Evolutionary conservation across 208 protist genomes (phyloP).

Genomic region (Leishmania turanica): DNA sequence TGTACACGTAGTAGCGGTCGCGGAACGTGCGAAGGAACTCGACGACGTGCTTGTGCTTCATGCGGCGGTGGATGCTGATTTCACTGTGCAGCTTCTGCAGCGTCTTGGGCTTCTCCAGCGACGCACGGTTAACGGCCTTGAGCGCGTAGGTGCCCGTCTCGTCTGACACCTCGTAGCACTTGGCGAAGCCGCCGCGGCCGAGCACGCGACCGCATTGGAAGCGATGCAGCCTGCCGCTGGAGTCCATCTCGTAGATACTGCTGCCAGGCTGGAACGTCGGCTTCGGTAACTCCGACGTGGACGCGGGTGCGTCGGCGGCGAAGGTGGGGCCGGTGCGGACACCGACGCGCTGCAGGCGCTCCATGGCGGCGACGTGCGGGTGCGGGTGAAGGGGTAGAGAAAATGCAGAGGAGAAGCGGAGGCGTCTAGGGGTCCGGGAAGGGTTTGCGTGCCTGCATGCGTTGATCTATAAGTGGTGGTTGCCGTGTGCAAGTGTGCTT

Average conservation of each 20-base stretch:
- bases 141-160: slow-evolving; percentile 88
- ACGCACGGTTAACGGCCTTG: slow-evolving; percentile 94
- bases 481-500: neutral
- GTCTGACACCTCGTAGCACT: slow-evolving; percentile 95
- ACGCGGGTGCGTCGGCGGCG: slow-evolving; percentile 1
- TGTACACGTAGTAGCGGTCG: slow-evolving; percentile 97
- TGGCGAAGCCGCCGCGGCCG: slow-evolving; percentile 97
- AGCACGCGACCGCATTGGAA: slow-evolving; percentile 71
- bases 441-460: neutral
- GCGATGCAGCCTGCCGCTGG: slow-evolving; percentile 41
- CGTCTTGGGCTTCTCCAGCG: slow-evolving; percentile 93
- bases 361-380: slow-evolving; percentile 5
- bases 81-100: slow-evolving; percentile 96
- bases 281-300: slow-evolving; percentile 37
- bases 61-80: slow-evolving; percentile 97
- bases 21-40: slow-evolving; percentile 97
- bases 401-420: neutral
- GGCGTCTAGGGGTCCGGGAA: neutral
- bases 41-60: slow-evolving; percentile 97
- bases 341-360: slow-evolving; percentile 21
- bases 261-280: slow-evolving; percentile 50
- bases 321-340: slow-evolving; percentile 11
- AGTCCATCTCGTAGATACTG: slow-evolving; percentile 61
- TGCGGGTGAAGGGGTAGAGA: neutral
- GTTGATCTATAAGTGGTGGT: neutral